Conservation (phyloP, 192 early-diverging fungal genomes). For the Coemansia sp. region DNA sequence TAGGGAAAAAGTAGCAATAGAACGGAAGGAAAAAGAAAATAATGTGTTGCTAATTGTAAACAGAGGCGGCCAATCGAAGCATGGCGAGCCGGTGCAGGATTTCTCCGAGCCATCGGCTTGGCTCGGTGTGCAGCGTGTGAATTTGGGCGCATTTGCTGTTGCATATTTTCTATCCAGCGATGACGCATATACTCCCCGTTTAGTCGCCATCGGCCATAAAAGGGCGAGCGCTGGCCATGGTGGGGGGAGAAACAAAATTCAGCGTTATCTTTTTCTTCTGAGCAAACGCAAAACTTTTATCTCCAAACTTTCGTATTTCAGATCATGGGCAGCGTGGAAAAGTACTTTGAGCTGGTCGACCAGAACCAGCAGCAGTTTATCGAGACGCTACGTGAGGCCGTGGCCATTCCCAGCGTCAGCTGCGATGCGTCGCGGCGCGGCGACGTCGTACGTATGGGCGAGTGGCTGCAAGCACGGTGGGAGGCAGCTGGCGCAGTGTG, state of each 20-base stretch:
- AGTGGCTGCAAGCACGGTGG: conserved; percentile 79
- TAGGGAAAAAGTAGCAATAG: conserved; percentile 2
- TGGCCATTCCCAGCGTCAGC: conserved; percentile 84
- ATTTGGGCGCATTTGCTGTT: neutral
- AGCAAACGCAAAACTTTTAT: neutral
- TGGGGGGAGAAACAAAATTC: neutral
- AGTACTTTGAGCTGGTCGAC: conserved; percentile 75
- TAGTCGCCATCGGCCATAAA: neutral
- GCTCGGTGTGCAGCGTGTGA: neutral
- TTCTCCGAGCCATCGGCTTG: neutral
- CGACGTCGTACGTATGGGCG: conserved; percentile 87
- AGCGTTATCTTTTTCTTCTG: neutral
- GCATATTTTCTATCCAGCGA: neutral
- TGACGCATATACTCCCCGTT: neutral
- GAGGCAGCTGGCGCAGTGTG: conserved; percentile 66
- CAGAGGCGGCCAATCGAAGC: neutral
- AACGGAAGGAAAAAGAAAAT: neutral
- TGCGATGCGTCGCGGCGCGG: conserved; percentile 70
- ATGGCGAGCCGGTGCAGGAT: too few species aligned
- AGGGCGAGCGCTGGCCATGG: neutral
- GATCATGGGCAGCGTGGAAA: conserved; percentile 52
- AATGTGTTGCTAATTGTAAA: neutral
- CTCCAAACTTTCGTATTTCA: neutral
- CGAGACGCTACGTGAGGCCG: conserved; percentile 81
- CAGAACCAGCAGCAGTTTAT: conserved; percentile 79